Percentiles rank a stretch among this genome's conserved stretches.
phyloP scores from a whole-genome alignment of 495 filamentous ascomycete species.

The Aspergillus diversus region DNA sequence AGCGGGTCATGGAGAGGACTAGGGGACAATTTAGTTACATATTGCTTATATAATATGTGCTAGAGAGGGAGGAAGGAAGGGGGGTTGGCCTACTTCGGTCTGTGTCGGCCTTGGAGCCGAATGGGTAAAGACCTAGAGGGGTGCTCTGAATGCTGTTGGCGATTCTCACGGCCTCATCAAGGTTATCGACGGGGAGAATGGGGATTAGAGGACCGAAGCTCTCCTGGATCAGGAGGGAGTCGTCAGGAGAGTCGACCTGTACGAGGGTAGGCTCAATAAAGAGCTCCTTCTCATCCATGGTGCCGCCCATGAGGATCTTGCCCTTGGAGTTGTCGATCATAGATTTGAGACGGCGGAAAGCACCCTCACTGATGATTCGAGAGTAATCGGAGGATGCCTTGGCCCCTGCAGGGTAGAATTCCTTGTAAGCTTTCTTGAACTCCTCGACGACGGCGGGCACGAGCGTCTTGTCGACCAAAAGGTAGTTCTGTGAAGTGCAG shows the following conservation, averaged over 20 bases:
- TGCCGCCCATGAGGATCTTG: slow-evolving; percentile 83
- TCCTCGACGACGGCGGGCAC: slow-evolving; percentile 73
- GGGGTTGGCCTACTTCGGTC: slow-evolving; percentile 55
- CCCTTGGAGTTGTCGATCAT: slow-evolving; percentile 84
- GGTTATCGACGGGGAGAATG: slow-evolving; percentile 70
- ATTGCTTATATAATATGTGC: neutral
- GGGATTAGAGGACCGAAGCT: slow-evolving; percentile 89
- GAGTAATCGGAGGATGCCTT: slow-evolving; percentile 73
- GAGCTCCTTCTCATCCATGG: slow-evolving; percentile 73
- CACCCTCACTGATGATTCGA: slow-evolving; percentile 74
- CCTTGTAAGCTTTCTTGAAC: slow-evolving; percentile 69
- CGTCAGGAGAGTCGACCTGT: slow-evolving; percentile 70
- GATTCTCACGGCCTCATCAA: slow-evolving; percentile 80
- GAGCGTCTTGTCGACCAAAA: slow-evolving; percentile 75
- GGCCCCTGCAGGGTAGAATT: slow-evolving; percentile 85
- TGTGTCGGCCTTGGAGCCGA: slow-evolving; percentile 77
- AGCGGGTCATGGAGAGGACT: slow-evolving; percentile 67
- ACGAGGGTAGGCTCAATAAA: slow-evolving; percentile 89
- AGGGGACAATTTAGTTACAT: slow-evolving; percentile 21
- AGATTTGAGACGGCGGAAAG: slow-evolving; percentile 83
- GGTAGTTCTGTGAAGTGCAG: slow-evolving; percentile 88
- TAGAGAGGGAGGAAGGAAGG: slow-evolving; percentile 24
- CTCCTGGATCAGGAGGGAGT: slow-evolving; percentile 79
- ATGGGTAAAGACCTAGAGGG: slow-evolving; percentile 80
- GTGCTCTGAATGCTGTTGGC: slow-evolving; percentile 78